A percentile compares a stretch with the other conserved stretches of the same genome.
These are phyloP conservation scores for Collybiopsis luxurians DNA, from an alignment of 768 basidiomycete species.

Conservation along the genomic window DNA sequence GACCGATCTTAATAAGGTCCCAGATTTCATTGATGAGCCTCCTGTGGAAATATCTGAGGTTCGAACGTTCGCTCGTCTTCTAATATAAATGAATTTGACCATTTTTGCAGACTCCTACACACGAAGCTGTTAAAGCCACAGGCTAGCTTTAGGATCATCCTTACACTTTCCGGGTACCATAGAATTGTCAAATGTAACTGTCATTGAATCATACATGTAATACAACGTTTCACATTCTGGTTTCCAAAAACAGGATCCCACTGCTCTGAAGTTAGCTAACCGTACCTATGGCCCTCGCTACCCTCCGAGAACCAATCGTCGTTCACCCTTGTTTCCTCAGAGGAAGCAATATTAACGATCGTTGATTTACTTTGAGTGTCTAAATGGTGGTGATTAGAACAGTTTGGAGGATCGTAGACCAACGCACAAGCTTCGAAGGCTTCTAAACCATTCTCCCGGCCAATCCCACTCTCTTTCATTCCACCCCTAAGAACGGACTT, in stretches of 20 bases:
- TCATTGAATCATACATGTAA: background rate
- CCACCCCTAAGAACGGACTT: conserved; percentile 59
- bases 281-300: conserved; percentile 56
- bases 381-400: conserved; percentile 20
- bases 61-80: conserved; percentile 15
- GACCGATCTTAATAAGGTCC: conserved; percentile 78
- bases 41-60: conserved; percentile 73
- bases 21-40: conserved; percentile 90
- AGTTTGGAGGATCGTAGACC: background rate
- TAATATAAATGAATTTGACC: background rate
- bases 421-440: conserved; percentile 73
- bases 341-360: conserved; percentile 68
- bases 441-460: conserved; percentile 83
- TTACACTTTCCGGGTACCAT: too few relatives aligned
- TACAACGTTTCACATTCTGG: background rate
- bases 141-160: conserved; percentile 22
- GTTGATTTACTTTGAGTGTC: conserved; percentile 86
- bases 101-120: conserved; percentile 37
- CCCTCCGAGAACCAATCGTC: conserved; percentile 82
- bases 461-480: conserved; percentile 88
- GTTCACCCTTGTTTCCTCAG: conserved; percentile 49
- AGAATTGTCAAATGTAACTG: background rate
- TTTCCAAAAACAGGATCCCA: too few relatives aligned
- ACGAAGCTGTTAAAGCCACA: conserved; percentile 57
- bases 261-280: too few relatives aligned